Evolutionary conservation across 1,284 basidiomycete species (phyloP), one percentile per base, ranked within the genome.

Genomic region (Trametes hirsuta): DNA sequence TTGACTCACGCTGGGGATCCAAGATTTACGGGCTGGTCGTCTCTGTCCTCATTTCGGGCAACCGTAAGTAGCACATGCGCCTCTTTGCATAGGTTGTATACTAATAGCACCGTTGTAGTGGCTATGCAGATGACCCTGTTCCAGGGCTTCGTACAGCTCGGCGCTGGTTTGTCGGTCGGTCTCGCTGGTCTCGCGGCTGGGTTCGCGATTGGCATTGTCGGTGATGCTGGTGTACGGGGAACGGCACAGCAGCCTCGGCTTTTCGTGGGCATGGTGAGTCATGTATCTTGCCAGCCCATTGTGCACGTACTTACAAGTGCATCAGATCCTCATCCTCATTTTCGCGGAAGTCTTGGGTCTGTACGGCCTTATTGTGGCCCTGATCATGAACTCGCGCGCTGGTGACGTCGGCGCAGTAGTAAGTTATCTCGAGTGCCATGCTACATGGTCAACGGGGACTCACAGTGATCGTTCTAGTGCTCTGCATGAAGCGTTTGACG

Each of bases 131-230:
- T 88, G 84, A 77, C 85, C 15, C 85, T 94, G 58, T 93, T 89
- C 72, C 84, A 90, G 68, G 92, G 92, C 58, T 94, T 95, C 78
- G 85, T 95, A 64, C 93, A 95, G 74, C 89, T 96, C 62, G 93
- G 94, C 69, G 94, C 94, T 18, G 94, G 94, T 74, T 84, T 95
- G 46, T 87, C 91, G 2, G 93, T 94, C 73, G 94, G 94, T 69
- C 84, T 95, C 49, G 88, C 94, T 36, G 94, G 94, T 80, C 84
- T 96, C 41, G 93, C 94, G 15, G 94, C 94, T 55, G 94, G 94
- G 50, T 94, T 94, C 73, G 94, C 94, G 15, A 94, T 96, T 69
- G 94, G 96, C 65, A 93, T 98, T 72, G 96, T 98, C 59, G 95
- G 97, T 75, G 94, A 98, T 74, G 93, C 96, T 63, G 94, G 94